Percentiles rank a stretch among this genome's conserved stretches.
phyloP scores from a whole-genome alignment of 495 filamentous ascomycete species.

The Massariosphaeria phaeospora region DNA sequence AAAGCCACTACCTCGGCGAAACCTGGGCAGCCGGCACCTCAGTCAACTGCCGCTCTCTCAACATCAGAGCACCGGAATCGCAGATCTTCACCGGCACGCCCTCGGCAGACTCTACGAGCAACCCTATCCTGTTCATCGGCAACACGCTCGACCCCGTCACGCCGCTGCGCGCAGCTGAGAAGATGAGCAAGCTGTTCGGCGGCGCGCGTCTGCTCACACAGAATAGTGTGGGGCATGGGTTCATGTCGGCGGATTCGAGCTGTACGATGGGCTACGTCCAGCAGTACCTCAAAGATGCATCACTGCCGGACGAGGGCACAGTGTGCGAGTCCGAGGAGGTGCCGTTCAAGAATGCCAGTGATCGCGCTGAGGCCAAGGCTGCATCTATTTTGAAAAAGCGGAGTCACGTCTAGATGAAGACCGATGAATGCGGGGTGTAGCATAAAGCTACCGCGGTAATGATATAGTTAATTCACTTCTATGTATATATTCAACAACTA shows the following conservation, averaged over 20 bases:
- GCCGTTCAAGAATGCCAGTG: constrained; percentile 4
- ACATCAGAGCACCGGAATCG: constrained; percentile 50
- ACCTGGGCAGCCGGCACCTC: constrained; percentile 31
- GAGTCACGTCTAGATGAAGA: too few relatives aligned
- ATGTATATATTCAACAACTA: too few relatives aligned
- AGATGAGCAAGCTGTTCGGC: constrained; percentile 48
- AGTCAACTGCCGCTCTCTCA: constrained; percentile 35
- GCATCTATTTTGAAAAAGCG: not conserved
- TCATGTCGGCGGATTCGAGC: constrained; percentile 2
- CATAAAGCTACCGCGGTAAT: too few relatives aligned
- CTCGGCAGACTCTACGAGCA: constrained; percentile 42
- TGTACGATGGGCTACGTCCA: constrained; percentile 32
- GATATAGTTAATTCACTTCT: too few relatives aligned
- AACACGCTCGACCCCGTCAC: constrained; percentile 55
- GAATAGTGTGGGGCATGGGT: constrained; percentile 46
- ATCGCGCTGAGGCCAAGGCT: not conserved
- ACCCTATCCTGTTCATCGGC: constrained; percentile 51
- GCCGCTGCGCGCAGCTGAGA: constrained; percentile 46
- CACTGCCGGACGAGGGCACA: constrained; percentile 32
- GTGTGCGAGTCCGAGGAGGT: constrained; percentile 3
- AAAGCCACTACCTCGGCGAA: constrained; percentile 55
- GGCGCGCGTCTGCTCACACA: constrained; percentile 50
- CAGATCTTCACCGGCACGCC: constrained; percentile 50
- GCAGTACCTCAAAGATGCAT: constrained; percentile 34
- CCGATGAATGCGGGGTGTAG: too few relatives aligned